Percentiles rank a stretch among this genome's conserved stretches.
phyloP scores from a whole-genome alignment of 148 eudicot species.

The Cornus controversa region DNA sequence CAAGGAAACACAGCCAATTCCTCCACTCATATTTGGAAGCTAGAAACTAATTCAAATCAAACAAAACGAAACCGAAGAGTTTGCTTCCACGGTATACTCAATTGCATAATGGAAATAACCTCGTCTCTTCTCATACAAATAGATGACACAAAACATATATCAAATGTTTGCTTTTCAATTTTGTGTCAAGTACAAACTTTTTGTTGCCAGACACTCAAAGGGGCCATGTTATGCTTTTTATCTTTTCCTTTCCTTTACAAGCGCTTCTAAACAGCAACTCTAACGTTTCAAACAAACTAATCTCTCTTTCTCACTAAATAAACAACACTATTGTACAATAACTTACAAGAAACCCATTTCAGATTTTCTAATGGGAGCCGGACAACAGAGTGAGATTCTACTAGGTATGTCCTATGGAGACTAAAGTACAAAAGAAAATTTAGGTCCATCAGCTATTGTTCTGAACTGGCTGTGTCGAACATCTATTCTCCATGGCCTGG shows the following conservation, averaged over 20 bases:
- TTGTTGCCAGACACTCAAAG: no score
- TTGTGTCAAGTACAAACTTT: no score
- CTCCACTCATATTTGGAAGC: no score
- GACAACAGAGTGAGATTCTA: neutral
- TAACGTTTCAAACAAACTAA: neutral
- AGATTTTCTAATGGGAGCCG: neutral
- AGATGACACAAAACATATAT: no score
- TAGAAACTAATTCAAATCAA: no score
- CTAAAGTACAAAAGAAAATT: neutral
- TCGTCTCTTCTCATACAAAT: no score
- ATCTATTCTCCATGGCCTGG: conserved; percentile 38
- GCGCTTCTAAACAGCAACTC: neutral
- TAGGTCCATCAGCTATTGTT: conserved; percentile 35
- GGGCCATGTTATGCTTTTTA: no score
- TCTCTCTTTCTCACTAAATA: neutral
- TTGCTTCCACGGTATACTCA: no score
- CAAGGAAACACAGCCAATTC: no score
- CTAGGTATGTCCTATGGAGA: neutral
- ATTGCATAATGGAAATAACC: no score
- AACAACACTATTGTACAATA: neutral
- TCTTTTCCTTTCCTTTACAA: neutral
- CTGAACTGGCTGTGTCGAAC: conserved; percentile 34
- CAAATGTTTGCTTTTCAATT: no score
- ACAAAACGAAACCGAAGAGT: no score
- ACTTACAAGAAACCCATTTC: neutral